Evolutionary conservation across 768 basidiomycete species (phyloP).

Genomic region (Mycena filopes): DNA sequence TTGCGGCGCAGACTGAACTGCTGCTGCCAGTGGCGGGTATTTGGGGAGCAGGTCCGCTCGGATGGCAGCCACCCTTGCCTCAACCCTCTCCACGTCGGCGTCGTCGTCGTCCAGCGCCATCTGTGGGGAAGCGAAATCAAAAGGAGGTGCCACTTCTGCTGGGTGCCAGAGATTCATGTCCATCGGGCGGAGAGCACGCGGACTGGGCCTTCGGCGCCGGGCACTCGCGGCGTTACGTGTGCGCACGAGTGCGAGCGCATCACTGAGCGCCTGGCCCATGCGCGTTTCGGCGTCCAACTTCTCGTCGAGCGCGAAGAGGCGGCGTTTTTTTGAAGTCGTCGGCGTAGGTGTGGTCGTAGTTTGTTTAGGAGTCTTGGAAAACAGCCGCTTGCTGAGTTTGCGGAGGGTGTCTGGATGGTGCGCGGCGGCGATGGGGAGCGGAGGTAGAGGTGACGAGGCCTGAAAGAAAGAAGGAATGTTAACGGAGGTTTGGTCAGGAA

Average conservation of each 20-base stretch:
- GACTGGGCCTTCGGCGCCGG: too few species aligned
- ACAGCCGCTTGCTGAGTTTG: slow-evolving; percentile 44
- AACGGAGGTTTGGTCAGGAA: too few species aligned
- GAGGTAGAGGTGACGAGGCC: slow-evolving; percentile 22
- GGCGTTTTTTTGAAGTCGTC: too few species aligned
- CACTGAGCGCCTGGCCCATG: slow-evolving; percentile 37
- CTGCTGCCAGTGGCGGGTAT: slow-evolving; percentile 40
- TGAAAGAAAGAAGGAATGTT: neutral
- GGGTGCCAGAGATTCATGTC: slow-evolving; percentile 34
- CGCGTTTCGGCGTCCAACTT: slow-evolving; percentile 37
- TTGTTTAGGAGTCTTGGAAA: slow-evolving; percentile 32
- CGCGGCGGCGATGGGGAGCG: slow-evolving; percentile 58
- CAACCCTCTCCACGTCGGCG: slow-evolving; percentile 15
- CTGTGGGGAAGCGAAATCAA: slow-evolving; percentile 10
- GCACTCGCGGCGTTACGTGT: slow-evolving; percentile 19
- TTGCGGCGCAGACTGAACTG: slow-evolving; percentile 31
- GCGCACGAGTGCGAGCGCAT: slow-evolving; percentile 37
- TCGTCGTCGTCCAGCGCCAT: slow-evolving; percentile 34
- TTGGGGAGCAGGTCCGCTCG: slow-evolving; percentile 39
- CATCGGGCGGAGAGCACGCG: neutral
- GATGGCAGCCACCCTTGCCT: slow-evolving; percentile 42
- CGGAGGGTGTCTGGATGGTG: slow-evolving; percentile 53
- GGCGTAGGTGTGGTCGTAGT: neutral
- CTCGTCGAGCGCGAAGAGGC: slow-evolving; percentile 33
- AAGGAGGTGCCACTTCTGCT: neutral